Evolutionary conservation across 208 protist genomes (phyloP), one percentile per base, ranked within the genome.

Genomic region (Wallacemonas rigidus): DNA sequence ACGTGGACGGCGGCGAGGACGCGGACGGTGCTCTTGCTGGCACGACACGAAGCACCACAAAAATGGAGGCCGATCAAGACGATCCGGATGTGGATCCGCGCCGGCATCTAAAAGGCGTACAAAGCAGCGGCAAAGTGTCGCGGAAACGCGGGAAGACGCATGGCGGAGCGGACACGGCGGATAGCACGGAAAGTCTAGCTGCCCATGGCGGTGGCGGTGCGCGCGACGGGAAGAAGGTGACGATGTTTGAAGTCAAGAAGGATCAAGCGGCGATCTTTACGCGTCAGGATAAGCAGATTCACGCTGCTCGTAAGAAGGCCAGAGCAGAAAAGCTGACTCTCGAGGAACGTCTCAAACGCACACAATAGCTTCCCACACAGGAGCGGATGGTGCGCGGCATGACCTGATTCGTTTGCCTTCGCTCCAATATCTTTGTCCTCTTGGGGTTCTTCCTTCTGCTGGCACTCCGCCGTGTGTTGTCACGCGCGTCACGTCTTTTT

Each of bases 221-320:
- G 71, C 15, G 17, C 39, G 64, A 36, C 3, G 75, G 62, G 36
- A 78, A 73, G 68, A 74, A 82, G 62, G 90, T 95, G 58, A 86
- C 75, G 39, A 87, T 95, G 82, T 95, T 86, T 51, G 90, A 93
- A 71, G 85, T 87, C 9, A 77, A 86, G 35, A 75, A 80, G 41
- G 83, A 79, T 2, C 76, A 75, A 54, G 74, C 74, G 2, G 75
- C 81, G 11, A 54, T 85, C 11, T 92, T 95, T 57, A 77, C 81
- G 35, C 83, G 81, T 54, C 85, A 75, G 44, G 86, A 95, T 44
- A 92, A 92, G 77, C 79, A 87, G 35, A 86, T 93, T 50, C 90
- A 95, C 67, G 81, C 85, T 11, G 57, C 76, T 14, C 90, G 90
- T 9, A 95, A 93, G 78, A 85, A 86, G 74, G 56, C 77, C 38